These are phyloP conservation scores for Melanomma pulvis-pyrius DNA, from an alignment of 495 filamentous ascomycete genomes.

Conservation along the genomic window DNA sequence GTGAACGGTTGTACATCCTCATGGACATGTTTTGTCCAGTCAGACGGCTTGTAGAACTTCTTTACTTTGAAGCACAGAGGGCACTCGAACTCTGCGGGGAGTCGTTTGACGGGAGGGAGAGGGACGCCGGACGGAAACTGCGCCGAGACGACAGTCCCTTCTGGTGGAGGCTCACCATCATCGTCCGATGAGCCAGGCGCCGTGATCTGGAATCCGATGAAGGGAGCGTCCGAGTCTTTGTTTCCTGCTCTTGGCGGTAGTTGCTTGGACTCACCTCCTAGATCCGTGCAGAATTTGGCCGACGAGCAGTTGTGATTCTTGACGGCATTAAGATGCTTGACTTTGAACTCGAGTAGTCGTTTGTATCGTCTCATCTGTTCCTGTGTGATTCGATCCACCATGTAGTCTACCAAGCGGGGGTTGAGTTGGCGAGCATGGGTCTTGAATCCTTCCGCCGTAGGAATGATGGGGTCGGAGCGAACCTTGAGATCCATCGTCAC, in stretches of 20 bases:
- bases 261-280: constrained; percentile 61
- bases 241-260: constrained; percentile 50
- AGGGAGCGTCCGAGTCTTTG: constrained; percentile 44
- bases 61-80: constrained; percentile 87
- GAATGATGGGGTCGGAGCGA: constrained; percentile 56
- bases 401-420: constrained; percentile 65
- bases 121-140: constrained; percentile 82
- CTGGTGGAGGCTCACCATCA: constrained; percentile 61
- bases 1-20: constrained; percentile 96
- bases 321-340: constrained; percentile 67
- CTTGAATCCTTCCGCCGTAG: constrained; percentile 77
- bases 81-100: constrained; percentile 93
- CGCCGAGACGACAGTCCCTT: constrained; percentile 68
- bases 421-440: constrained; percentile 73
- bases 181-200: constrained; percentile 56
- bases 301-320: constrained; percentile 59
- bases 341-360: constrained; percentile 69
- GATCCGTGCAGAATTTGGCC: constrained; percentile 62
- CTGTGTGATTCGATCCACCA: constrained; percentile 80
- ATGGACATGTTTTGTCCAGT: constrained; percentile 98
- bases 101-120: constrained; percentile 72
- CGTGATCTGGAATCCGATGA: constrained; percentile 56
- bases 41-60: constrained; percentile 90
- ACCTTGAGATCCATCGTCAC: constrained; percentile 49
- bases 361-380: constrained; percentile 82